Percentiles rank a stretch among this genome's conserved stretches.
phyloP scores from a whole-genome alignment of 2,329 filamentous ascomycete species.

The Colletotrichum lindemuthianum region DNA sequence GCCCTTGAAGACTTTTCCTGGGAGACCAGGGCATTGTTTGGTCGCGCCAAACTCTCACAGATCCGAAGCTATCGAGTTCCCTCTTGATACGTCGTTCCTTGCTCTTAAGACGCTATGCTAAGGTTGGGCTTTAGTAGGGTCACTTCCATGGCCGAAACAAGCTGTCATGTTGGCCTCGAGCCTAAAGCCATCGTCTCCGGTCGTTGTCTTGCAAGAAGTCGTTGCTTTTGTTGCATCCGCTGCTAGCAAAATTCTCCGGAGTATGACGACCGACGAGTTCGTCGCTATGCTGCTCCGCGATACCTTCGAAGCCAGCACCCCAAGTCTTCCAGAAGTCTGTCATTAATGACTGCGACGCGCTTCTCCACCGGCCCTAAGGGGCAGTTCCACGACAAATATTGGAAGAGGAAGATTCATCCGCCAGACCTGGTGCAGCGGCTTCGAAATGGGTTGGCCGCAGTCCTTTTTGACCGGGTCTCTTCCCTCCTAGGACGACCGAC shows the following conservation, averaged over 20 bases:
- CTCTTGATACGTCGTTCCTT: conserved; percentile 3
- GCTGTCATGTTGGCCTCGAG: not conserved
- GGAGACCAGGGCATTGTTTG: conserved; percentile 20
- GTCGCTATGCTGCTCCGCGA: not conserved
- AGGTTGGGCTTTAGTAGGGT: not conserved
- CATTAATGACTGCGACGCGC: conserved; percentile 24
- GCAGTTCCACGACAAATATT: conserved; percentile 4
- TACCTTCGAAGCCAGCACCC: not conserved
- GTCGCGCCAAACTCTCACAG: conserved; percentile 6
- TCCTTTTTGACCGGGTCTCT: not conserved
- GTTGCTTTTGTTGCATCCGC: conserved; percentile 5
- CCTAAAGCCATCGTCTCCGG: not conserved
- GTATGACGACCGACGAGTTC: conserved; percentile 13
- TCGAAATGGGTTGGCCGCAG: conserved; percentile 1
- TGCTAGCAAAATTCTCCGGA: conserved; percentile 9
- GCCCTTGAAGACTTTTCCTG: conserved; percentile 6
- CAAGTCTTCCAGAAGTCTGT: conserved; percentile 17
- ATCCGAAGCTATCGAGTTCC: not conserved
- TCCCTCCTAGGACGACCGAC: not conserved
- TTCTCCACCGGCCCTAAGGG: conserved; percentile 20
- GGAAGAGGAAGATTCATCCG: conserved; percentile 1
- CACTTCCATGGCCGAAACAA: too few species aligned
- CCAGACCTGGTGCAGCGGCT: not conserved
- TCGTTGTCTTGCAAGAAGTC: not conserved
- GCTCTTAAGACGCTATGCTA: not conserved